phyloP scores from a whole-genome alignment of 2,329 filamentous ascomycete species.

The Sarocladium oryzae region DNA sequence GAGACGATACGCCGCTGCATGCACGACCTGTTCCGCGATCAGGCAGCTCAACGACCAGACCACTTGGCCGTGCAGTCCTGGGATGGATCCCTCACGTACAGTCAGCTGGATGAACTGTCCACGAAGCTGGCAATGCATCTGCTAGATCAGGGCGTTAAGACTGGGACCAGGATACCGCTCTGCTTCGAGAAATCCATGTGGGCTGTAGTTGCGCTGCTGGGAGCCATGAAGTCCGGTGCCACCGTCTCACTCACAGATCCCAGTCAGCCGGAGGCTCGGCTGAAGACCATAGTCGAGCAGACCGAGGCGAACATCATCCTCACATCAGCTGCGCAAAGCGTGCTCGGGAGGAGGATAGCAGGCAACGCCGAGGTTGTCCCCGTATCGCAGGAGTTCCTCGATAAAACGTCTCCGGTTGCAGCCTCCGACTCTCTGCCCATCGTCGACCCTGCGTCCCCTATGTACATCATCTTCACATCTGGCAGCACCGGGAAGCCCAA shows the following conservation, averaged over 20 bases:
- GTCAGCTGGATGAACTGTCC: slow-evolving; percentile 36
- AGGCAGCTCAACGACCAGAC: slow-evolving; percentile 29
- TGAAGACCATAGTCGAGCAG: slow-evolving; percentile 38
- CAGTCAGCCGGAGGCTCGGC: slow-evolving; percentile 37
- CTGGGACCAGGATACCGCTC: slow-evolving; percentile 39
- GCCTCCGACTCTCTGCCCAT: slow-evolving; percentile 19
- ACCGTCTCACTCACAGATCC: slow-evolving; percentile 42
- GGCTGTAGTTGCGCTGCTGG: slow-evolving; percentile 38
- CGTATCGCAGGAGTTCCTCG: slow-evolving; percentile 24
- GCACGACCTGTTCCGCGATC: slow-evolving; percentile 39
- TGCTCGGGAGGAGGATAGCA: slow-evolving; percentile 31
- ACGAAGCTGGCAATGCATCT: slow-evolving; percentile 35
- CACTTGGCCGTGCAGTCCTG: slow-evolving; percentile 40
- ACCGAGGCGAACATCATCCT: slow-evolving; percentile 32
- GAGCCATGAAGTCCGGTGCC: slow-evolving; percentile 42
- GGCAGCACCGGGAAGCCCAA: slow-evolving; percentile 60
- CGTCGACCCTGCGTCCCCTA: slow-evolving; percentile 35
- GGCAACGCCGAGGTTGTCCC: slow-evolving; percentile 26
- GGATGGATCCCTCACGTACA: slow-evolving; percentile 42
- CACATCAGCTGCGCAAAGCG: slow-evolving; percentile 32
- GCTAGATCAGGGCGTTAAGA: slow-evolving; percentile 23
- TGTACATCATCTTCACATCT: slow-evolving; percentile 58
- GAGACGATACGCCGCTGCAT: slow-evolving; percentile 34
- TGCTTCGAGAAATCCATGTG: slow-evolving; percentile 44
- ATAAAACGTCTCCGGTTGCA: slow-evolving; percentile 8